phyloP scores from a whole-genome alignment of 2,329 filamentous ascomycete genomes.

The Verticillium alfalfae region DNA sequence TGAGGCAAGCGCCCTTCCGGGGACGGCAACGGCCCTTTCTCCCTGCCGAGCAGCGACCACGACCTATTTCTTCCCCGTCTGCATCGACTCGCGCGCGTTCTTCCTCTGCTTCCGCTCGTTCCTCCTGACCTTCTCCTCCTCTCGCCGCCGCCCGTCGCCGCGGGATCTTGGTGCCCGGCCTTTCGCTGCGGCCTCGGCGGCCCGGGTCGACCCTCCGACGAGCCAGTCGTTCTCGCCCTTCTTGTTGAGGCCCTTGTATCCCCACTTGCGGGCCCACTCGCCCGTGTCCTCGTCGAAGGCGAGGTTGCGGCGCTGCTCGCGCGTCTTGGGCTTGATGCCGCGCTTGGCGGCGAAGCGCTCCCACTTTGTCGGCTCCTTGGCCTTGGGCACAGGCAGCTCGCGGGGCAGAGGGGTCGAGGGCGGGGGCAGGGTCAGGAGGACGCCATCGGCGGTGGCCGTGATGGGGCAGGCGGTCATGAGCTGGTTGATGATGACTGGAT shows the following conservation, averaged over 20 bases:
- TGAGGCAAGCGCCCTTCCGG: neutral
- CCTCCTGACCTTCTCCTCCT: constrained; percentile 63
- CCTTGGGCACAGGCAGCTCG: constrained; percentile 82
- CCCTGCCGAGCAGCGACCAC: neutral
- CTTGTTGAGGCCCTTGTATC: constrained; percentile 88
- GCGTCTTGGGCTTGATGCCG: constrained; percentile 85
- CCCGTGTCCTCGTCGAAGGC: constrained; percentile 79
- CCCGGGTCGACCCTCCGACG: constrained; percentile 84
- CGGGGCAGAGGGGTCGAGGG: constrained; percentile 70
- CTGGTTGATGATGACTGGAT: constrained; percentile 72
- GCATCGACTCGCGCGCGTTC: constrained; percentile 47
- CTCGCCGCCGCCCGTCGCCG: constrained; percentile 57
- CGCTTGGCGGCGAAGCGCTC: constrained; percentile 94
- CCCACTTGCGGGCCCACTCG: constrained; percentile 93
- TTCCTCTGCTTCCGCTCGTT: constrained; percentile 66
- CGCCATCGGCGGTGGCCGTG: constrained; percentile 60
- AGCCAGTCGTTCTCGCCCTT: constrained; percentile 79
- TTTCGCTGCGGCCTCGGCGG: constrained; percentile 59
- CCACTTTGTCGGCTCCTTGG: constrained; percentile 87
- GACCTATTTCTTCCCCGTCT: neutral
- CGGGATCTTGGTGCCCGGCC: constrained; percentile 56
- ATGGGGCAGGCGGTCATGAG: constrained; percentile 85
- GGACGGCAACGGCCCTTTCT: neutral
- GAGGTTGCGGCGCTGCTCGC: constrained; percentile 68
- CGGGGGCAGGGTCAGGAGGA: constrained; percentile 73